Evolutionary conservation across 495 filamentous ascomycete genomes (phyloP), one percentile per base, ranked within the genome.

Genomic region (Articulospora tetracladia): DNA sequence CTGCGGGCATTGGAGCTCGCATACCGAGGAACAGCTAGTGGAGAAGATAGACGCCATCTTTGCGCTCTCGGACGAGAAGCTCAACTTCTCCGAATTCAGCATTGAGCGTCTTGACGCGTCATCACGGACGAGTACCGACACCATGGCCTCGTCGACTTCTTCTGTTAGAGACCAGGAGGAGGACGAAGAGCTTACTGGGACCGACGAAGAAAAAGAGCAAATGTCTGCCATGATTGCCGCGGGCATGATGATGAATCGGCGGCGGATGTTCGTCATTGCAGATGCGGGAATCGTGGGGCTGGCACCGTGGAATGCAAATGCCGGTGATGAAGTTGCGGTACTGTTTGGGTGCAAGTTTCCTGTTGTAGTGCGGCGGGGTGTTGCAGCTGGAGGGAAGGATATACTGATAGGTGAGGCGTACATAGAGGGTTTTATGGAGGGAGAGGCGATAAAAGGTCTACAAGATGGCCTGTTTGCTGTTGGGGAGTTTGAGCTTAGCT

Each of bases 391-490:
- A 0, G 53, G 41, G 1, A 26, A 60, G 20, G 69, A 60, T 54
- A 19, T 36, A 6, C n/a, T 71, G 23, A 59, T 71, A 39, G 69
- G 69, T 6, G 67, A 69, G 46, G 66, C 54, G 4, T 71, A 72
- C 58, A 54, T 72, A 22, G 67, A 72, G 55, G 68, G 64, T 0
- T 59, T 63, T 48, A 69, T 73, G 65, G 17, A 65, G 44, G 69
- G 69, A 4, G 52, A 70, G 26, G 66, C 55, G 12, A 60, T 65
- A 49, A 17, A 1, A 8, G 56, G n/a, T 0, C 25, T 64, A 1
- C 19, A 61, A 23, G 23, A 44, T 20, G 62, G 60, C 15, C 26
- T 34, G 11, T 44, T 26, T 41, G 28, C 0, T 2, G 12, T 47
- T 30, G 53, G 57, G 25, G 47, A 1, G 2, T 67, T 63, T 20